phyloP scores from a whole-genome alignment of 1,284 basidiomycete species.

The Cystobasidium slooffiae region DNA sequence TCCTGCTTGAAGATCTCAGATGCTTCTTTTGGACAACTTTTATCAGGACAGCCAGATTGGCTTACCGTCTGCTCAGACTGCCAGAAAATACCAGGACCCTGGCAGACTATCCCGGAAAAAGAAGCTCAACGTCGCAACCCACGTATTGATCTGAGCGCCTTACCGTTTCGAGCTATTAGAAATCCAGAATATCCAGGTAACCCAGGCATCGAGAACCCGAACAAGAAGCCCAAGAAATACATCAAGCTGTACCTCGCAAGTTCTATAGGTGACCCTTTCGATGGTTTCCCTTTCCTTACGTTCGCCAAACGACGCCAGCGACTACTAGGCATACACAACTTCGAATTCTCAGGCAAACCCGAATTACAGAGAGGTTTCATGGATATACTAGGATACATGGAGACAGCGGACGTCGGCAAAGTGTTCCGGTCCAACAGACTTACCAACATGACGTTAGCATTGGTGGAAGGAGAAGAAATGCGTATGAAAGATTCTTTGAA shows the following conservation, averaged over 20 bases:
- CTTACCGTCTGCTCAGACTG: conserved; percentile 15
- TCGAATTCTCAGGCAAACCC: no score
- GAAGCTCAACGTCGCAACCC: conserved; percentile 1
- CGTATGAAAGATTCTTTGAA: background rate
- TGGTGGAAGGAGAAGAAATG: background rate
- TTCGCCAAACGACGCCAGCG: no score
- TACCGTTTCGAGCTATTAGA: background rate
- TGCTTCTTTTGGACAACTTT: conserved; percentile 1
- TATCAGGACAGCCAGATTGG: conserved; percentile 12
- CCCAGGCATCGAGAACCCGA: background rate
- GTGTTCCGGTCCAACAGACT: background rate
- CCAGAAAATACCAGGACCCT: conserved; percentile 4
- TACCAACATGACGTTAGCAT: background rate
- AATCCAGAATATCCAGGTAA: background rate
- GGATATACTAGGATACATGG: background rate
- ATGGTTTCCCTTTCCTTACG: background rate
- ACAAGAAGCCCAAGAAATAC: background rate
- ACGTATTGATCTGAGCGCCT: background rate
- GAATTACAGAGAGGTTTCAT: background rate
- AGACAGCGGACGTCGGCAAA: background rate
- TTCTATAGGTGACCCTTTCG: background rate
- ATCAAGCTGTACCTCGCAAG: background rate
- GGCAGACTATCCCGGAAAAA: background rate
- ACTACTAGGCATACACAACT: no score
- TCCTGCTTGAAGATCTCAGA: background rate